These are phyloP conservation scores for Solanum corneliomulleri DNA, from an alignment of 257 asterid species.

Conservation along the genomic window DNA sequence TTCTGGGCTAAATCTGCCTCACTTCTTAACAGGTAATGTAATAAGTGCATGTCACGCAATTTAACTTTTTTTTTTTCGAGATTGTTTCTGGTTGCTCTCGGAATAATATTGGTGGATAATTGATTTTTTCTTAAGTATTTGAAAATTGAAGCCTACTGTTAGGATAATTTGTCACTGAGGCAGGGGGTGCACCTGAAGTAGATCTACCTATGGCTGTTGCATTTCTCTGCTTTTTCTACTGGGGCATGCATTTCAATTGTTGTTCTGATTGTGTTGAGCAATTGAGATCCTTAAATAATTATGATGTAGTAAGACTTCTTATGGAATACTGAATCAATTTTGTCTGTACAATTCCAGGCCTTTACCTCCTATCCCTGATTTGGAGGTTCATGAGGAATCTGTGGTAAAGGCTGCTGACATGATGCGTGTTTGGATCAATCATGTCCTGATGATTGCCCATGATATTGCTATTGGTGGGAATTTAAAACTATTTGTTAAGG, in stretches of 20 bases:
- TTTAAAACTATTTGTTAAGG: conserved; percentile 53
- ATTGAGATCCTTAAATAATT: background rate
- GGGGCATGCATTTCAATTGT: background rate
- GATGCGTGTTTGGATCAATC: conserved; percentile 57
- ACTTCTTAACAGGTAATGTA: conserved; percentile 70
- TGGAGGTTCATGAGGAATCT: conserved; percentile 68
- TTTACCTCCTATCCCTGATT: conserved; percentile 89
- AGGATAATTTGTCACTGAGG: background rate
- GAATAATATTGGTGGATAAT: background rate
- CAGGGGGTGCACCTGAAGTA: background rate
- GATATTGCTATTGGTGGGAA: conserved; percentile 69
- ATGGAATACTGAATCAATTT: background rate
- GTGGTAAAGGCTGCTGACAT: conserved; percentile 63
- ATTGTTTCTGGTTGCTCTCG: background rate
- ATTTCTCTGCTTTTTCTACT: background rate
- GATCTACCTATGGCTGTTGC: background rate
- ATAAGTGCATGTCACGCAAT: background rate
- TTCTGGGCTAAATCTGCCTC: conserved; percentile 94
- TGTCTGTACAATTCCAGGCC: conserved; percentile 39
- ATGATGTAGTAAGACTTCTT: background rate
- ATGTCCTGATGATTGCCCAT: conserved; percentile 47
- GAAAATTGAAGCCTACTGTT: background rate
- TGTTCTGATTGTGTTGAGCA: background rate
- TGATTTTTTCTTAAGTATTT: background rate
- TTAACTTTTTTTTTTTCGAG: background rate